These are phyloP conservation scores for Xylariaceae sp. DNA, from an alignment of 2,329 filamentous ascomycete genomes.

Conservation along the genomic window DNA sequence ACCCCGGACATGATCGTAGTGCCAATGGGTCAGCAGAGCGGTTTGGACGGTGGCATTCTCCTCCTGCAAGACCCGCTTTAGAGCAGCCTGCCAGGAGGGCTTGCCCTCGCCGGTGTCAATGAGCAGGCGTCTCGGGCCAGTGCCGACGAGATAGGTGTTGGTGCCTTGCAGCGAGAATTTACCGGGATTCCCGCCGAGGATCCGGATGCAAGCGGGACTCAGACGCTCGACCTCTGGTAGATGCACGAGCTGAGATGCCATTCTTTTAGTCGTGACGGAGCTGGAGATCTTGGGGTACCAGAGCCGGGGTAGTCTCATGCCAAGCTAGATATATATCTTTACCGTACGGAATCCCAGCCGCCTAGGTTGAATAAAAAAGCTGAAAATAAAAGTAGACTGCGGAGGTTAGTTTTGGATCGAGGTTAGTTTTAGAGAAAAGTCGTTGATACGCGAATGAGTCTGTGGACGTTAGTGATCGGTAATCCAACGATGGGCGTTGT, in stretches of 20 bases:
- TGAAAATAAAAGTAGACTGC: too few relatives aligned
- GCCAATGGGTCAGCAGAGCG: constrained; percentile 86
- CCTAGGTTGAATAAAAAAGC: too few relatives aligned
- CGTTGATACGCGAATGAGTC: too few relatives aligned
- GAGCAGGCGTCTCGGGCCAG: constrained; percentile 65
- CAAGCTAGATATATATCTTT: neutral
- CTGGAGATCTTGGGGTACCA: constrained; percentile 4
- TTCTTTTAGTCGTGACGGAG: constrained; percentile 35
- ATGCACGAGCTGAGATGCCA: constrained; percentile 56
- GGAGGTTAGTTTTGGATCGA: too few relatives aligned
- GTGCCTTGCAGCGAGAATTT: constrained; percentile 76
- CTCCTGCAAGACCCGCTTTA: constrained; percentile 59
- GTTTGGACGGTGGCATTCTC: constrained; percentile 65
- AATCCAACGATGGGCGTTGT: too few relatives aligned
- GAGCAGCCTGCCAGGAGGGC: constrained; percentile 62
- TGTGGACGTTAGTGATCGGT: too few relatives aligned
- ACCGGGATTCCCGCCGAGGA: constrained; percentile 84
- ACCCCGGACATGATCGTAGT: constrained; percentile 78
- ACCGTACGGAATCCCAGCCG: too few relatives aligned
- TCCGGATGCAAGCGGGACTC: constrained; percentile 71
- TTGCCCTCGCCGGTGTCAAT: constrained; percentile 87
- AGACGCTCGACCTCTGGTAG: constrained; percentile 73
- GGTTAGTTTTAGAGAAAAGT: too few relatives aligned
- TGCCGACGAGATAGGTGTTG: constrained; percentile 90
- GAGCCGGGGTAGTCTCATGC: constrained; percentile 23